Base-by-base conservation (phyloP, 345 rosid species). In the Kernera saxatilis region DNA sequence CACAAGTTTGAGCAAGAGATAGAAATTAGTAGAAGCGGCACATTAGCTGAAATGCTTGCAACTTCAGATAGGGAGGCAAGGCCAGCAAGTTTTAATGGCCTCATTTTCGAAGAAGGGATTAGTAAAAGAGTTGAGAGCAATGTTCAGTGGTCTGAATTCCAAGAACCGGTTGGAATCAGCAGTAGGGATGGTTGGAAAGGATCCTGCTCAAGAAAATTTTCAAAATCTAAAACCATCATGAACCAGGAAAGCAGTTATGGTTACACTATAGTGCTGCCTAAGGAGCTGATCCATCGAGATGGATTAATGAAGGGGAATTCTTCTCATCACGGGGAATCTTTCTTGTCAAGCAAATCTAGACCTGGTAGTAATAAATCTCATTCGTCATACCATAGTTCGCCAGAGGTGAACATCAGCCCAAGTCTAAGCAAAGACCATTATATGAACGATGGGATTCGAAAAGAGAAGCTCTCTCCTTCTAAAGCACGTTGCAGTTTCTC, bases 101-200 rank as follows among this genome's bases (percentile, higher is more conserved):
- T 70, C 66, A 64, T 48, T 22, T 64, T 70, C 12, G 76, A 52
- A 59, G 81, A 79, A 36, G 79, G 82, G 73, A 67, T 51, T 59
- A 74, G 71, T 40, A 66, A 48, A 45, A 79, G 75, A 56, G 29
- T 55, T 71, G 76, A 72, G 62, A 29, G 45, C 62, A 53, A 48
- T 45, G 53, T 51, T 77, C 77, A 67, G 48, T 56, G 79, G 37
- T 43, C 74, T 27, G 78, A 59, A 22, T 57, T 68, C 41, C 73
- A 57, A 52, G 96, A 84, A 75, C 96, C 98, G 53, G 71, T 88
- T 73, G 98, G 97, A 57, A 95, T 95, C 65, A 92, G 98, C 84
- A 95, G 98, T 63, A 84, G 85, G 77, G 98, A 92, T 84, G 97
- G 98, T 36, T 90, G 97, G 98, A 92, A 87, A 82, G 91, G 87